A percentile compares a stretch with the other conserved stretches of the same genome.
Conservation (phyloP, 495 filamentous ascomycete genomes). For the Aspergillus conjunctus region DNA sequence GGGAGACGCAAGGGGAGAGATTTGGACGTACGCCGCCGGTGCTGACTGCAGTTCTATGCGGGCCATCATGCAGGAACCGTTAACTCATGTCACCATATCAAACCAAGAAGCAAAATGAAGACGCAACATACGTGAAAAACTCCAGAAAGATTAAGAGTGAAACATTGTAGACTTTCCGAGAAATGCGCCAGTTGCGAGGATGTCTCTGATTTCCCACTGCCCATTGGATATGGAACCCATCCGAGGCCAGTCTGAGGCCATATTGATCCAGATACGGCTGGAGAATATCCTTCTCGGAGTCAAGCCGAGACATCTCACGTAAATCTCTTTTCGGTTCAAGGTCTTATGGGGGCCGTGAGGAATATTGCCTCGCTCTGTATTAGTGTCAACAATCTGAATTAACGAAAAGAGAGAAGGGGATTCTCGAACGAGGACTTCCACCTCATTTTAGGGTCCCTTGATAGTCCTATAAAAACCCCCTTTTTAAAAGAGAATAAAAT, state of each 20-base stretch:
- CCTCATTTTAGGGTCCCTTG: constrained; percentile 15
- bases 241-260: constrained; percentile 38
- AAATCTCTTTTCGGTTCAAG: constrained; percentile 8
- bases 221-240: constrained; percentile 45
- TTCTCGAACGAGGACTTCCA: not conserved
- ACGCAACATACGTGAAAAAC: constrained; percentile 40
- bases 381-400: no score
- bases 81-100: constrained; percentile 7
- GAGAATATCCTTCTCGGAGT: constrained; percentile 27
- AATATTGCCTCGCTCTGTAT: constrained; percentile 1
- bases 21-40: constrained; percentile 40
- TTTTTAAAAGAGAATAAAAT: not conserved
- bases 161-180: constrained; percentile 40
- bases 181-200: constrained; percentile 43
- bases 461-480: constrained; percentile 9
- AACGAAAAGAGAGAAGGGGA: not conserved
- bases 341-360: not conserved
- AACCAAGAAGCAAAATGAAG: not conserved
- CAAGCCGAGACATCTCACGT: constrained; percentile 22
- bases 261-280: constrained; percentile 21
- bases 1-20: not conserved
- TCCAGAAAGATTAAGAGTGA: constrained; percentile 42
- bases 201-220: constrained; percentile 36
- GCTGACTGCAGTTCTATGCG: constrained; percentile 41
- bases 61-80: not conserved